Evolutionary conservation across 2,329 filamentous ascomycete genomes (phyloP).

Genomic region (Fusarium sp.): DNA sequence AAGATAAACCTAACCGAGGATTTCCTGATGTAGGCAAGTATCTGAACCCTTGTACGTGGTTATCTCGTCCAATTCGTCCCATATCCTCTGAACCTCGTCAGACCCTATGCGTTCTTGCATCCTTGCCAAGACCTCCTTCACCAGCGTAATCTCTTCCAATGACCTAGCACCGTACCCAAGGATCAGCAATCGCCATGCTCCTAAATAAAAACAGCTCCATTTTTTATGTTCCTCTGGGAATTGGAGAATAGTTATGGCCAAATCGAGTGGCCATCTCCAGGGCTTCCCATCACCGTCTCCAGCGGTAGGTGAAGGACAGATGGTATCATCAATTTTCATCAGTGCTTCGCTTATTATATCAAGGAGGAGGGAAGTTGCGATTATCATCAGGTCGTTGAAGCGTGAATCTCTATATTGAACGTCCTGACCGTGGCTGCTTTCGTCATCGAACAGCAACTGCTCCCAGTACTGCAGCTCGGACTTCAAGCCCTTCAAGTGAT

Average conservation of each 20-base stretch:
- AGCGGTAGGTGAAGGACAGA: accelerated
- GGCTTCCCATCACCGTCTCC: background rate
- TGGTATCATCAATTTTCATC: accelerated
- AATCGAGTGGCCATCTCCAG: background rate
- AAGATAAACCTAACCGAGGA: background rate
- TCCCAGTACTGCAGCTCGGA: background rate
- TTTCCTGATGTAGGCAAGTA: background rate
- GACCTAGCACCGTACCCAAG: background rate
- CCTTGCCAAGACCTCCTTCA: background rate
- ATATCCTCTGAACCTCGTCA: background rate
- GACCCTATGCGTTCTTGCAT: background rate
- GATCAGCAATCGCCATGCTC: background rate
- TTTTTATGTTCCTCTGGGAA: background rate
- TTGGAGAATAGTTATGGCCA: background rate
- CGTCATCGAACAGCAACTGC: background rate
- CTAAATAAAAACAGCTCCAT: background rate
- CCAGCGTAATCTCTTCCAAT: background rate
- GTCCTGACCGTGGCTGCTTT: background rate
- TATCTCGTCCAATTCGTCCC: background rate
- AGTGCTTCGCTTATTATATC: background rate
- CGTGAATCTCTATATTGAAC: background rate
- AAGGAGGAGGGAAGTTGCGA: background rate
- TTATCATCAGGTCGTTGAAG: background rate
- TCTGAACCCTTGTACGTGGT: background rate
- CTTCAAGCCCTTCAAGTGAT: background rate